Evolutionary conservation across 495 filamentous ascomycete species (phyloP).

Genomic region (Cenococcum geophilum): DNA sequence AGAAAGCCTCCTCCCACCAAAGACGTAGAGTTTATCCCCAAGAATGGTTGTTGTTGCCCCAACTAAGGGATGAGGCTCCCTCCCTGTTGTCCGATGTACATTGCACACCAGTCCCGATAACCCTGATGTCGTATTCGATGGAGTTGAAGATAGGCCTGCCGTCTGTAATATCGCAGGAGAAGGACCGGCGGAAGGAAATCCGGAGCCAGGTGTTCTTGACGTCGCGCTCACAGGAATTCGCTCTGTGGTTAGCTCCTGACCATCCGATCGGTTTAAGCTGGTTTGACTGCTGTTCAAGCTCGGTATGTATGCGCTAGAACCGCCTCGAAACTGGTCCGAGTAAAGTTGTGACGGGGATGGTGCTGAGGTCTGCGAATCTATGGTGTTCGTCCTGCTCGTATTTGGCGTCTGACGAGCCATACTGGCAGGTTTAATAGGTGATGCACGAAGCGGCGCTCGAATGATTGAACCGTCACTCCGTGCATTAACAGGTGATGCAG

Average conservation of each 20-base stretch:
- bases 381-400: constrained; percentile 48
- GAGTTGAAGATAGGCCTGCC: constrained; percentile 19
- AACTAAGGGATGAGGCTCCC: constrained; percentile 83
- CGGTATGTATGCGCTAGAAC: constrained; percentile 24
- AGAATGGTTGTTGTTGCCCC: constrained; percentile 93
- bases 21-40: constrained; percentile 92
- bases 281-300: constrained; percentile 54
- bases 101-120: constrained; percentile 89
- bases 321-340: constrained; percentile 23
- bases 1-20: constrained; percentile 84
- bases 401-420: constrained; percentile 39
- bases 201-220: constrained; percentile 22
- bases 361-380: constrained; percentile 54
- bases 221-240: constrained; percentile 45
- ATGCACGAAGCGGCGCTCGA: constrained; percentile 9
- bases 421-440: constrained; percentile 25
- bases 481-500: constrained; percentile 18
- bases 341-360: constrained; percentile 39
- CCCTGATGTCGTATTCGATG: constrained; percentile 41
- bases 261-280: constrained; percentile 47
- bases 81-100: constrained; percentile 83
- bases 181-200: constrained; percentile 25
- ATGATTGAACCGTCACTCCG: background rate
- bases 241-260: constrained; percentile 46
- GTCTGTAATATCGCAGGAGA: constrained; percentile 7